Base-by-base conservation (phyloP, 2,329 filamentous ascomycete species). In the Xylaria sp. region DNA sequence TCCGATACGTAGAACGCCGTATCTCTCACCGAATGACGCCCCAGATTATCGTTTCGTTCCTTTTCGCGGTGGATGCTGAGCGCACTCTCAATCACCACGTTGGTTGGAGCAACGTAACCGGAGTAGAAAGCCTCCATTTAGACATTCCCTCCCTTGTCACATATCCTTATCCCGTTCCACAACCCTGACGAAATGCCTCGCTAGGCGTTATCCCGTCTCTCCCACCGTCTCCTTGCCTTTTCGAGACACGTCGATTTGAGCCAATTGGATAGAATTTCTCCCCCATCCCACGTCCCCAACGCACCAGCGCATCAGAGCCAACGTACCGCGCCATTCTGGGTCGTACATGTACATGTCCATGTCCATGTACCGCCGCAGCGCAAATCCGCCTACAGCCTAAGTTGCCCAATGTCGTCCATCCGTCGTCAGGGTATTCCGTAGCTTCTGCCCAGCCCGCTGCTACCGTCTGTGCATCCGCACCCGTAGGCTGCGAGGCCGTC, bases 251-350 rank as follows among this genome's bases (percentile, higher is more conserved):
- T 34, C 29, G 29, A 34, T 34, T 34, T 34, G 16, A 34, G 29
- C 29, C 29, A 34, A 34, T 34, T 34, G 29, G 29, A 34, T 34
- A 13, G 29, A 34, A 34, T 34, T 34, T 7, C 11, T 13, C 29
- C 29, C 16, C 29, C n/a, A n/a, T 34, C 9, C 11, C 29, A 34
- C 29, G 16, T 34, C 29, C 11, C 11, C 29, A 13, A 13, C 4
- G 42, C 54, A 60, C 52, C 51, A 53, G 49, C 54, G 52, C 46
- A 50, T 44, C 54, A 39, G 37, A 56, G 57, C 57, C 57, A 60
- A 29, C 57, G 50, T 54, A 61, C 58, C 58, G 56, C 59, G 58
- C 58, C 38, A 54, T 46, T 52, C 9, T 26, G 5, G 9, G 24
- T 26, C 5, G 54, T 60, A 53, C 57, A 60, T 57, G 46, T 57